phyloP scores from a whole-genome alignment of 176 grass and related monocot genomes.

The Zoysia japonica region DNA sequence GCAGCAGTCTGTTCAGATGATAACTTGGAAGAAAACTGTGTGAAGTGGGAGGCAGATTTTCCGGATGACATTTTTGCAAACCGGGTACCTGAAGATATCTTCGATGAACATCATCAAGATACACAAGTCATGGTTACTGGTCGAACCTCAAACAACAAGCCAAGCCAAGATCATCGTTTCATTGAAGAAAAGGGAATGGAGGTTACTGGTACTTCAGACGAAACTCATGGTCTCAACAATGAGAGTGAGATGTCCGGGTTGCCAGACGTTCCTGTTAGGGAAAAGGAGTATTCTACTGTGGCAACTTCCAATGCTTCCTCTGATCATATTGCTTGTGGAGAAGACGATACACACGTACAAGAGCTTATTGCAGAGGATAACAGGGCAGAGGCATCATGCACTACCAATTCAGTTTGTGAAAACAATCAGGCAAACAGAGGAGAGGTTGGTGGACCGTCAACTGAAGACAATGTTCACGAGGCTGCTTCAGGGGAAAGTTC shows the following conservation, averaged over 20 bases:
- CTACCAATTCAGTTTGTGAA: neutral
- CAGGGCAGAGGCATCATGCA: neutral
- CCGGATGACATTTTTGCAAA: neutral
- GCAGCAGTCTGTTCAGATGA: neutral
- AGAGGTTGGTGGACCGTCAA: neutral
- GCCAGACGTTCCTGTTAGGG: neutral
- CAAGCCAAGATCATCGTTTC: neutral
- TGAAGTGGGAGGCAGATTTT: neutral
- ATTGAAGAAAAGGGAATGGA: neutral
- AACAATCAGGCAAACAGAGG: neutral
- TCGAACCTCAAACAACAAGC: neutral
- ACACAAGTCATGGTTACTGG: neutral
- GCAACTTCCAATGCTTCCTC: neutral
- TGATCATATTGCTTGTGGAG: neutral
- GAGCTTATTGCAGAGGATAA: neutral
- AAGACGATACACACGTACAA: slow-evolving; percentile 5
- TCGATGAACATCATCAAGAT: neutral
- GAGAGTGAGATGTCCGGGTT: neutral
- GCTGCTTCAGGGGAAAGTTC: neutral
- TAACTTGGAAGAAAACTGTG: slow-evolving; percentile 4
- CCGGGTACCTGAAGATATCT: neutral
- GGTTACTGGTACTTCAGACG: neutral
- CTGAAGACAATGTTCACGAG: neutral
- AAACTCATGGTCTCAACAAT: neutral
- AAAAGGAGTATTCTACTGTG: neutral